phyloP scores from a whole-genome alignment of 805 yeast species.

The Sugiyamaella mastotermitis region DNA sequence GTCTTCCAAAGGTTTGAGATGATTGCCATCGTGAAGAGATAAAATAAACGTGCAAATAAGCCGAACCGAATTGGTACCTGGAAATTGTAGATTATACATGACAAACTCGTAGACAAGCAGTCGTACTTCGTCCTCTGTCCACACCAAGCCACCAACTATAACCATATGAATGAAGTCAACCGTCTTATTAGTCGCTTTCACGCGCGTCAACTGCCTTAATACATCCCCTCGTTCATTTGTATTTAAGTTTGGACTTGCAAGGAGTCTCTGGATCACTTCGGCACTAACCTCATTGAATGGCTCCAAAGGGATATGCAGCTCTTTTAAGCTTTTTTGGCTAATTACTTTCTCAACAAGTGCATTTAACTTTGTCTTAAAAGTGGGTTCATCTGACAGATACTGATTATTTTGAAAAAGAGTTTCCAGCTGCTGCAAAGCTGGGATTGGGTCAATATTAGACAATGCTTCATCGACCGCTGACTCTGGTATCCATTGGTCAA shows the following conservation, averaged over 20 bases:
- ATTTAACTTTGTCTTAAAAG: no score
- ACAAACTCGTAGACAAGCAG: conserved; percentile 19
- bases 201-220: conserved; percentile 10
- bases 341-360: no score
- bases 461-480: no score
- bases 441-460: no score
- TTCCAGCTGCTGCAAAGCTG: no score
- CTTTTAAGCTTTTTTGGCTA: neutral
- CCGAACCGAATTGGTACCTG: conserved; percentile 6
- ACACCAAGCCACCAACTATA: conserved; percentile 4
- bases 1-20: conserved; percentile 13
- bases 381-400: no score
- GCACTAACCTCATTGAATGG: conserved; percentile 7
- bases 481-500: no score
- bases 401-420: no score
- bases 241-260: conserved; percentile 1
- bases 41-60: conserved; percentile 15
- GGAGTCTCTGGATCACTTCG: conserved; percentile 6
- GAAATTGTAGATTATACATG: conserved; percentile 12
- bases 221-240: neutral
- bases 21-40: conserved; percentile 11
- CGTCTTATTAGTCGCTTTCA: conserved; percentile 13
- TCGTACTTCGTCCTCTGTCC: conserved; percentile 10
- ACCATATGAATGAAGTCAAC: conserved; percentile 15
- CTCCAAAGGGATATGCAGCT: neutral